Base-by-base conservation (phyloP, 2,329 filamentous ascomycete genomes). In the Shiraia sp. region DNA sequence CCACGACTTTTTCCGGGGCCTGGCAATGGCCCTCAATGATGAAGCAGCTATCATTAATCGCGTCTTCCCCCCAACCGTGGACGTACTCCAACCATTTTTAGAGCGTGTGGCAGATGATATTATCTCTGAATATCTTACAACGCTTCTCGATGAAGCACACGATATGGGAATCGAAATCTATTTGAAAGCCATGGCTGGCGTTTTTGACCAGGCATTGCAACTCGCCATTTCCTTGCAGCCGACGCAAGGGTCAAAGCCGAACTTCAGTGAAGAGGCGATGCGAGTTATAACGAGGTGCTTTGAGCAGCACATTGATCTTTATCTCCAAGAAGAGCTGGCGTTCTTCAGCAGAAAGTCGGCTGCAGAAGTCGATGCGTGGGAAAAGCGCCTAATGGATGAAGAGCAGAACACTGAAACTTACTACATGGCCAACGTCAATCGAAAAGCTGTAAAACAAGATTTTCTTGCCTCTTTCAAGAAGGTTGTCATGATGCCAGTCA, bases 401-500 rank as follows among this genome's bases (percentile, higher is more conserved):
- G 91, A 96, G 54, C 90, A 89, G 12, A 88, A 86, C 2, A 85
- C 88, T 0, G 93, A 99, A 71, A 93, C 88, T 0, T 95, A 95
- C 64, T 93, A 90, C 72, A 96, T 97, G 92, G 87, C 87, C 16
- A 96, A 90, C 65, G 83, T 97, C 62, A 96, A 92, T 64, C 82
- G 93, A 17, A 90, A 95, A 66, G 93, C 90, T 1, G 93, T 95
- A 51, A 99, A 99, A 72, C 89, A 90, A 55, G 93, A 99, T 66
- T 99, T 99, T 59, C 67, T 99, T 47, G 93, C 86, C 32, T 96
- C 91, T 0, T 99, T 99, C 77, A 96, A 90, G 65, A 97, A 97
- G 69, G 93, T 99, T 7, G 88, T 99, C 52, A 96, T 99, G 91
- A 95, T 96, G 85, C 93, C 93, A 2, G 92, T 99, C 34, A 95